Base-by-base conservation (phyloP, 768 basidiomycete genomes). In the Royoungia palumana region DNA sequence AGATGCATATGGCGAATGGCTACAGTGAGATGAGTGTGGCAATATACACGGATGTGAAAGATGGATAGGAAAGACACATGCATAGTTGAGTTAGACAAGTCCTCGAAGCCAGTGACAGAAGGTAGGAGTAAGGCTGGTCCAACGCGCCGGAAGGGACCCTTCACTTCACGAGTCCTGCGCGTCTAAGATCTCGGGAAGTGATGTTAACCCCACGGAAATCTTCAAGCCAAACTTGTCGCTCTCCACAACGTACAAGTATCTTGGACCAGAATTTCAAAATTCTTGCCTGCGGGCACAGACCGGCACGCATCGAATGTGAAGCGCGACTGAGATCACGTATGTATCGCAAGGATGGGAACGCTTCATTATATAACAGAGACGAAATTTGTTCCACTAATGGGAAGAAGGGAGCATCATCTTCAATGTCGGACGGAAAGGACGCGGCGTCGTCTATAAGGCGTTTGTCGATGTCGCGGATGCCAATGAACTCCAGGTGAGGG, bases 401-500 rank as follows among this genome's bases (percentile, higher is more conserved):
- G 64, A 87, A 87, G 60, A 84, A 85, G 12, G 78, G 75, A 28
- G 77, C 72, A 11, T 75, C 74, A 28, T 72, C 69, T 46, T 61
- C 62, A 20, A 68, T 54, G 9, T 67, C 61, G 8, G 60, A 64
- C 2, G 62, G 66, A 47, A 64, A 70, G 19, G 64, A 68, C 6
- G 49, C 53, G 1, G 60, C 65, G 34, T 78, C 80, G 16, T 78
- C 78, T 13, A 72, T 55, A 20, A 88, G 66, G 48, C 85, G 75
- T 51, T 77, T 75, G 64, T 86, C 82, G 60, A 88, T 80, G 55
- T 84, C 85, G 17, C 85, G 75, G 49, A 89, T 81, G 9, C 83
- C 87, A 47, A 88, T 88, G 46, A 87, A 73, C 62, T 80, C 68
- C 11, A 89, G 63, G 7, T 70, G 70, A 0, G 79, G 76, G 59